These are phyloP conservation scores for Trypanosoma rangeli DNA, from an alignment of 208 protist genomes.

Conservation along the genomic window DNA sequence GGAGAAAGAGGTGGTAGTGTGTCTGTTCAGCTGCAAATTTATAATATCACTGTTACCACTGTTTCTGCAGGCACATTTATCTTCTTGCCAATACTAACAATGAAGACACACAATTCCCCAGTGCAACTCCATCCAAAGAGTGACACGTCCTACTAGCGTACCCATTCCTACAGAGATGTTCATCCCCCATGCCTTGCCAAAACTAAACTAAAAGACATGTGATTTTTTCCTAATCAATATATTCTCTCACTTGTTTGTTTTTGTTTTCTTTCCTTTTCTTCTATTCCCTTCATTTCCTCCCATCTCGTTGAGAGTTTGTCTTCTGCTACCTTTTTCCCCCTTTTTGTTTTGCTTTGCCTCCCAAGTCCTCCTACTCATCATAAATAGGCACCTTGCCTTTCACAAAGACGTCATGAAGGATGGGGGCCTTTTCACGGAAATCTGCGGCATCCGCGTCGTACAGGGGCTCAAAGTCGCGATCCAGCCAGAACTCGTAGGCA, in stretches of 20 bases:
- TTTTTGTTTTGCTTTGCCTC: conserved; percentile 20
- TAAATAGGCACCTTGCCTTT: conserved; percentile 86
- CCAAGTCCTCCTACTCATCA: conserved; percentile 22
- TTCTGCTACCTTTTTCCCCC: not conserved
- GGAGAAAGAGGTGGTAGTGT: not conserved
- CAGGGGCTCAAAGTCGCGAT: conserved; percentile 83
- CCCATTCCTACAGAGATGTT: no score
- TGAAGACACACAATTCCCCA: no score
- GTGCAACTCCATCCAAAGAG: not conserved
- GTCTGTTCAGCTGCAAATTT: not conserved
- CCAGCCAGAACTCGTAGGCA: conserved; percentile 89
- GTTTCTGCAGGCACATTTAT: no score
- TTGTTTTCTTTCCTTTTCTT: not conserved
- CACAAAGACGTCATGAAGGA: conserved; percentile 90
- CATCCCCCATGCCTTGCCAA: no score
- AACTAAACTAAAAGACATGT: no score
- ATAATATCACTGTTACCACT: not conserved
- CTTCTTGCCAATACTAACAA: no score
- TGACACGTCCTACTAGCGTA: conserved; percentile 2
- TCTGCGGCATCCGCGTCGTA: conserved; percentile 74
- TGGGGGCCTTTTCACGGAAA: conserved; percentile 84
- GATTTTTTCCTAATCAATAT: not conserved
- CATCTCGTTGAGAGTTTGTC: not conserved
- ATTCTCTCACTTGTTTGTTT: conserved; percentile 4
- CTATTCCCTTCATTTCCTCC: not conserved